Base-by-base conservation (phyloP, 495 filamentous ascomycete genomes). In the Trichoderma erinaceum region DNA sequence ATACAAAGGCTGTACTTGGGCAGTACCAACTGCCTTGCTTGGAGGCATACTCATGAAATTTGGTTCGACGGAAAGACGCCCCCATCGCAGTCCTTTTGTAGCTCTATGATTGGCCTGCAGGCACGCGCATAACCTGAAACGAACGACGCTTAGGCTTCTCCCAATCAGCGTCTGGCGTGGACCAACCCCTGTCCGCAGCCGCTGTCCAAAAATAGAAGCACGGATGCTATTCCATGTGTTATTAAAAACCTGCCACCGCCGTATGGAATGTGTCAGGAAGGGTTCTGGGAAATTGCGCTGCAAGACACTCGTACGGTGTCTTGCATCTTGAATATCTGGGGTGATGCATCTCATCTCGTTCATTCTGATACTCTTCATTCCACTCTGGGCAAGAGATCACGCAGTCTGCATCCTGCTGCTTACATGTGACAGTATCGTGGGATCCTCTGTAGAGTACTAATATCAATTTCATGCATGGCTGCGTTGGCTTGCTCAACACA, bases 121-220 rank as follows among this genome's bases (percentile, higher is more conserved):
- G 25, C 56, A 15, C 56, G 8, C 56, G 56, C 56, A 61, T 61
- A 61, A 61, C 56, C 56, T 61, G 56, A 61, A 61, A 61, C 56
- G n/a, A 32, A 61, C 56, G 56, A 61, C 56, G 56, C 56, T 61
- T 61, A 21, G 25, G n/a, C 11, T 11, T 16, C 25, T 18, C 12
- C 56, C 56, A 61, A 61, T 61, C 56, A 61, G 56, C 56, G 56
- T 11, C 25, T 29, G 25, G 12, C 29, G 27, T 23, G 3, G 25
- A 61, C 3, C 35, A 32, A 29, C 23, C 56, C 56, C 56, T 61
- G 56, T 10, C 56, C 11, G 23, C n/a, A 13, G 56, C 56, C 23
- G 25, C 12, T 12, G 10, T 61, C 56, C 27, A 61, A 61, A 61
- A 61, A 61, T 61, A 61, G 56, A 61, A 23, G 48, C 48, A 38